phyloP scores from a whole-genome alignment of 129 eudicot genomes.

The Helichrysum umbraculigerum region DNA sequence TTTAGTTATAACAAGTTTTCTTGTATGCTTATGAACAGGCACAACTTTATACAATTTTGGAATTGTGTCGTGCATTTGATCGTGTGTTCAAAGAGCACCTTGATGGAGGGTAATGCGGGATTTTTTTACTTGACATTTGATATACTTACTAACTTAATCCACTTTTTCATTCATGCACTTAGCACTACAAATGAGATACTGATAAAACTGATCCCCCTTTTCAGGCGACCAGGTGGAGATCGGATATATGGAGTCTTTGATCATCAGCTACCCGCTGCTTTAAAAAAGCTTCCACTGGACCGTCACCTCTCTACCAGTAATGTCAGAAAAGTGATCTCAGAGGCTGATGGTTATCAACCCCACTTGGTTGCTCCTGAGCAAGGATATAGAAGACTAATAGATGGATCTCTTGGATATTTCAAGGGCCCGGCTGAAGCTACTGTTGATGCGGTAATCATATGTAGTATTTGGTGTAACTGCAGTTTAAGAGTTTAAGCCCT shows the following conservation, averaged over 20 bases:
- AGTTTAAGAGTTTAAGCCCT: background rate
- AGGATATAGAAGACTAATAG: constrained; percentile 96
- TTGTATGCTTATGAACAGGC: constrained; percentile 51
- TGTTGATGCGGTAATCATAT: constrained; percentile 79
- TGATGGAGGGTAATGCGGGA: constrained; percentile 92
- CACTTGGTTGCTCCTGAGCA: constrained; percentile 98
- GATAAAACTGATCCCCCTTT: constrained; percentile 5
- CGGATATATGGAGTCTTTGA: constrained; percentile 94
- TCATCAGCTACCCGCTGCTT: constrained; percentile 96
- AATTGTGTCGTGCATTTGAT: constrained; percentile 97
- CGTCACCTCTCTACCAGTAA: constrained; percentile 90
- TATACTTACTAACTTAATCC: background rate
- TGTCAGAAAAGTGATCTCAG: constrained; percentile 85
- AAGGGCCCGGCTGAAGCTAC: constrained; percentile 99
- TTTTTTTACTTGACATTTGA: constrained; percentile 18
- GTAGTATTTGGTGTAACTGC: background rate
- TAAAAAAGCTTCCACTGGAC: constrained; percentile 95
- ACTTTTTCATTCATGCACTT: constrained; percentile 15
- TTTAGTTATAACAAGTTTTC: background rate
- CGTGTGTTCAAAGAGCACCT: constrained; percentile 90
- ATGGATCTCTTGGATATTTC: constrained; percentile 98
- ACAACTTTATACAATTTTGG: constrained; percentile 87
- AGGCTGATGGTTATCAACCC: constrained; percentile 99
- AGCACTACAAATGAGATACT: background rate
- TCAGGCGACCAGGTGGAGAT: constrained; percentile 97